phyloP scores from a whole-genome alignment of 108 stramenopile genomes.

The Asterionellopsis glacialis region DNA sequence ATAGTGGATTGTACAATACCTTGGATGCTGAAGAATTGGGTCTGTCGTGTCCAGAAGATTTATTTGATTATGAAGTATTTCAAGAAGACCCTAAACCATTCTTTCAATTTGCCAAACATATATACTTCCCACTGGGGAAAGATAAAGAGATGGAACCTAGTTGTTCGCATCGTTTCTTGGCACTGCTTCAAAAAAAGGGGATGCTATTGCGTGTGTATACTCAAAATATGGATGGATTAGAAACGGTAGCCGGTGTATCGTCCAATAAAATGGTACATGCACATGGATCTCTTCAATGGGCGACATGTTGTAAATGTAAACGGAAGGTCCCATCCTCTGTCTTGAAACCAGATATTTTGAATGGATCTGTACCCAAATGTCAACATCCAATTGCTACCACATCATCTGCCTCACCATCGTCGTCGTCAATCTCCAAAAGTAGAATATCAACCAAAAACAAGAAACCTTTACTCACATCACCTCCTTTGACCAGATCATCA shows the following conservation, averaged over 20 bases:
- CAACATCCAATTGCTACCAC: constrained; percentile 1
- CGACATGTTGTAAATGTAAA: constrained; percentile 58
- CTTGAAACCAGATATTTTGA: constrained; percentile 44
- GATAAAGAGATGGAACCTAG: constrained; percentile 36
- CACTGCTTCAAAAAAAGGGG: constrained; percentile 47
- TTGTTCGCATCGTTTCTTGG: constrained; percentile 72
- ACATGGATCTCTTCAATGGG: constrained; percentile 64
- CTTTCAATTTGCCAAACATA: constrained; percentile 45
- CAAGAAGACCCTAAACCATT: constrained; percentile 70
- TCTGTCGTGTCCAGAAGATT: constrained; percentile 63
- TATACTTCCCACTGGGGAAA: constrained; percentile 39
- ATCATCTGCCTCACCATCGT: not conserved
- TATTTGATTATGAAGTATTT: constrained; percentile 79
- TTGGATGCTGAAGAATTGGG: constrained; percentile 41
- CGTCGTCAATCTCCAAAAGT: not conserved
- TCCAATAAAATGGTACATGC: constrained; percentile 71
- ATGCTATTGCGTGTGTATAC: constrained; percentile 64
- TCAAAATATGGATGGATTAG: constrained; percentile 84
- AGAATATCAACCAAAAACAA: constrained; percentile 3
- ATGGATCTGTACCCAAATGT: constrained; percentile 61
- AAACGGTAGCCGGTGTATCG: constrained; percentile 56
- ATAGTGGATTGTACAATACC: constrained; percentile 60
- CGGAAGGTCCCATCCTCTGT: constrained; percentile 38
- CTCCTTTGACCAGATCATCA: constrained; percentile 1
- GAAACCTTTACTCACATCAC: not conserved